Base-by-base conservation (phyloP, 2,329 filamentous ascomycete species). In the Penicillium crustosum region DNA sequence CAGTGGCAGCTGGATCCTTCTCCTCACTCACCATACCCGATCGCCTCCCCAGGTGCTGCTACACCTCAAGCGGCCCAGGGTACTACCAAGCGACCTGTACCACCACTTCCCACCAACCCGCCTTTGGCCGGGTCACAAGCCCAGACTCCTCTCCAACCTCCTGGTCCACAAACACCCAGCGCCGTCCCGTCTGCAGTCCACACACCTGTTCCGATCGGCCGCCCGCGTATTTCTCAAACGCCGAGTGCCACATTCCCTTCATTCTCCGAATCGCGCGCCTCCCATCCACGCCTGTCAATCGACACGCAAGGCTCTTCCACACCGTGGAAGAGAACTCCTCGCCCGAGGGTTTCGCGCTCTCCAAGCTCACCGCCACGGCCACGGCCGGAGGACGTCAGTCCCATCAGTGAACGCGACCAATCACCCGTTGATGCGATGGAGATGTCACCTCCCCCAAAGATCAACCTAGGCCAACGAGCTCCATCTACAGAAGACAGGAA, bases 351-450 rank as follows among this genome's bases (percentile, higher is more conserved):
- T 38, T 66, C 74, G 0, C 59, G 68, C 19, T 74, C 73, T 6
- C 75, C 75, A 29, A 66, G 67, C 17, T 79, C 77, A 21, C 77
- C 77, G 10, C 63, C 70, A 49, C 71, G 73, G 2, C 77, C 77
- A 45, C 68, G 71, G 6, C 72, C 76, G 2, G 75, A 76, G 53
- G 77, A 78, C 63, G 72, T 79, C 12, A 79, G 77, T 62, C 77
- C 77, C 0, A 78, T 79, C 54, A 79, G 77, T 49, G 77, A 79
- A 36, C 70, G 68, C 43, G 74, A 71, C 3, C 66, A 68, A n/a
- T 78, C 76, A 13, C 73, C 75, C 15, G 57, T 66, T 51, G 70
- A 69, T 41, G 67, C 65, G 19, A 64, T 68, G 49, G 68, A 70
- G 54, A 57, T 63, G 13, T 66, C 67, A 10, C 65, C 61, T 38